Evolutionary conservation across 257 asterid genomes (phyloP).

Genomic region (Salvia splendens): DNA sequence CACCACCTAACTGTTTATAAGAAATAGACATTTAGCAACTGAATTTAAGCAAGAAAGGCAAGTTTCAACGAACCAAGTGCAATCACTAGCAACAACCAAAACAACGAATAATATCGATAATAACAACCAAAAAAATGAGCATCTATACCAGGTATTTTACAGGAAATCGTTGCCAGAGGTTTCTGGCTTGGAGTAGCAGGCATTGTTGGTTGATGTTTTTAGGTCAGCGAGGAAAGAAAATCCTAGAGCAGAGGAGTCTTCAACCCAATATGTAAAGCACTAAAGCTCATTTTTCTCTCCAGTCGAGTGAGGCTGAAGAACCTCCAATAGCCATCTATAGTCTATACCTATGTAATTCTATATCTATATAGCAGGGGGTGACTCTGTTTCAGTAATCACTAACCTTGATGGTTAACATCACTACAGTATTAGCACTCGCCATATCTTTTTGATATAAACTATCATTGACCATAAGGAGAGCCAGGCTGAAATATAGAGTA

Average conservation of each 20-base stretch:
- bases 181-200: slow-evolving; percentile 7
- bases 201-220: neutral
- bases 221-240: slow-evolving; percentile 5
- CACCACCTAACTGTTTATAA: slow-evolving; percentile 26
- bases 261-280: neutral
- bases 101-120: neutral
- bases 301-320: slow-evolving; percentile 29
- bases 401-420: slow-evolving; percentile 13
- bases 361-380: slow-evolving; percentile 24
- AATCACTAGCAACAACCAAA: slow-evolving; percentile 25
- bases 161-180: slow-evolving; percentile 18
- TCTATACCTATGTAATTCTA: slow-evolving; percentile 27
- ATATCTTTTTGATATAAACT: slow-evolving; percentile 75
- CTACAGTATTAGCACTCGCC: slow-evolving; percentile 70
- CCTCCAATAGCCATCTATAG: slow-evolving; percentile 27
- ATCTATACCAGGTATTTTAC: slow-evolving; percentile 20
- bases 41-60: slow-evolving; percentile 27
- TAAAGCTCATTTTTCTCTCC: slow-evolving; percentile 15
- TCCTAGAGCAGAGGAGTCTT: slow-evolving; percentile 12
- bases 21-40: slow-evolving; percentile 24
- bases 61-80: slow-evolving; percentile 24
- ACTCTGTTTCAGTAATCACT: slow-evolving; percentile 24
- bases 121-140: slow-evolving; percentile 27
- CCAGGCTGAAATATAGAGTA: slow-evolving; percentile 85
- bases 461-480: slow-evolving; percentile 79